Conservation (phyloP, 1,284 basidiomycete genomes). For the Erythrobasidium hasegawianum region DNA sequence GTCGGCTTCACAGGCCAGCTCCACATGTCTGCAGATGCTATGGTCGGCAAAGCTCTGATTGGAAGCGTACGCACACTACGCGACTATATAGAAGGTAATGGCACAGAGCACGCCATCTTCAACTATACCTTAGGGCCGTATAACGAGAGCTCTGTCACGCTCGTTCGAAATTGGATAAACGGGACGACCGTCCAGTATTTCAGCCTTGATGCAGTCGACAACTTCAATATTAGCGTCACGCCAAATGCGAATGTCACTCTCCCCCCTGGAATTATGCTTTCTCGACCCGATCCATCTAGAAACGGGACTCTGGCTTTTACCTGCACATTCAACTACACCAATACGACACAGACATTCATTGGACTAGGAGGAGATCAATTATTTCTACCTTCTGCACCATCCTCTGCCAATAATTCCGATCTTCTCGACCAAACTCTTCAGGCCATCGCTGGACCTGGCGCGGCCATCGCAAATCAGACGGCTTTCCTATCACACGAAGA, state of each 20-base stretch:
- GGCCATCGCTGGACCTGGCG: slow-evolving; percentile 46
- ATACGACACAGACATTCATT: slow-evolving; percentile 50
- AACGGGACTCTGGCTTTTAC: slow-evolving; percentile 44
- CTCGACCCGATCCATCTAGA: slow-evolving; percentile 40
- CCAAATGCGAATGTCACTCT: slow-evolving; percentile 45
- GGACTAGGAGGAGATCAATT: slow-evolving; percentile 49
- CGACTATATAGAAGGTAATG: slow-evolving; percentile 49
- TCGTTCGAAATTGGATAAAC: slow-evolving; percentile 53
- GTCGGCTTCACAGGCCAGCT: slow-evolving; percentile 51
- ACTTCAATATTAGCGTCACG: slow-evolving; percentile 47
- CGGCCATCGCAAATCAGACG: slow-evolving; percentile 48
- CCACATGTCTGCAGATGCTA: slow-evolving; percentile 48
- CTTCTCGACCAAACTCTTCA: slow-evolving; percentile 45
- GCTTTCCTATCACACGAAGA: slow-evolving; percentile 49
- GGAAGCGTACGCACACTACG: slow-evolving; percentile 53
- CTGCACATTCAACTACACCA: slow-evolving; percentile 50
- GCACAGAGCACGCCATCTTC: slow-evolving; percentile 50
- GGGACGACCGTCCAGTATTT: slow-evolving; percentile 50
- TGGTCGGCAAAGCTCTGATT: slow-evolving; percentile 52
- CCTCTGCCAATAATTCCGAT: slow-evolving; percentile 36
- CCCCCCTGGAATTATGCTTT: slow-evolving; percentile 47
- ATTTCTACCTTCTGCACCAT: slow-evolving; percentile 45
- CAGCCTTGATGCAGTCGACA: slow-evolving; percentile 45
- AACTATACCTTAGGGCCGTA: slow-evolving; percentile 52
- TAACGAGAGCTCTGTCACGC: slow-evolving; percentile 47